Conservation (phyloP, 106 monocot species). For the Dendrobium catenatum region DNA sequence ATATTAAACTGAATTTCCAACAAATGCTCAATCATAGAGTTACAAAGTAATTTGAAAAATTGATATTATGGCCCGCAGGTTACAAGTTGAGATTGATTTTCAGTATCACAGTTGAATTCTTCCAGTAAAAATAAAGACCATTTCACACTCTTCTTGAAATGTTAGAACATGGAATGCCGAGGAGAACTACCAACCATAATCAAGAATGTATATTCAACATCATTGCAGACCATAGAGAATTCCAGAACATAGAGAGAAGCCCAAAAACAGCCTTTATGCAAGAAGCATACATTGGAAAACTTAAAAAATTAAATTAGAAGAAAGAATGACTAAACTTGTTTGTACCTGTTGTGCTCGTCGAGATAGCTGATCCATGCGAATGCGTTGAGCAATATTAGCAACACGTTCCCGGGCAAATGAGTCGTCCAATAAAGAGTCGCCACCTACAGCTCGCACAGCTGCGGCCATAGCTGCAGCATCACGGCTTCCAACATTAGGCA, state of each 20-base stretch:
- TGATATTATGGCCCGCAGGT: neutral
- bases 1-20: neutral
- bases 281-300: neutral
- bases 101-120: neutral
- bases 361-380: slow-evolving; percentile 72
- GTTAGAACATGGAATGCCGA: neutral
- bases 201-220: neutral
- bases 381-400: slow-evolving; percentile 69
- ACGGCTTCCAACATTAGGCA: slow-evolving; percentile 87
- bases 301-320: neutral
- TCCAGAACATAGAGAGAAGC: neutral
- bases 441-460: slow-evolving; percentile 92
- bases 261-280: neutral
- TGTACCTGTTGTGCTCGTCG: slow-evolving; percentile 87
- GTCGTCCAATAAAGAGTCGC: slow-evolving; percentile 90
- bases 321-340: neutral
- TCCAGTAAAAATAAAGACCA: neutral
- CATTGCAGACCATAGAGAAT: neutral
- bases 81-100: neutral
- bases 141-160: neutral
- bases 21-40: neutral
- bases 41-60: neutral
- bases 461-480: slow-evolving; percentile 98
- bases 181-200: neutral
- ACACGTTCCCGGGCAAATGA: slow-evolving; percentile 92